phyloP scores from a whole-genome alignment of 257 asterid genomes.

The Nicotiana undulata region DNA sequence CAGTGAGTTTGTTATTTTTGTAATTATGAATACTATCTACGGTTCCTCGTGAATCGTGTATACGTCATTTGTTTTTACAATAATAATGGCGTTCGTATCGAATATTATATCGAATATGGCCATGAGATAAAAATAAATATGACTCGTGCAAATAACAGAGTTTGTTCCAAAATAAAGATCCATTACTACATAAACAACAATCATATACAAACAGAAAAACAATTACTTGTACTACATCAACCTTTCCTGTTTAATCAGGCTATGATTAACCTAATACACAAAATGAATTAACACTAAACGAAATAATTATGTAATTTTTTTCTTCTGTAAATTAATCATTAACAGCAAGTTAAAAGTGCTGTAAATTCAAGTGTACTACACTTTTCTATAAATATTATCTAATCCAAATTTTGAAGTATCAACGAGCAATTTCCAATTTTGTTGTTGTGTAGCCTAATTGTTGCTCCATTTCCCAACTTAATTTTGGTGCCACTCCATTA shows the following conservation, averaged over 20 bases:
- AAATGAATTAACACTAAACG: neutral
- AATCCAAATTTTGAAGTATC: constrained; percentile 12
- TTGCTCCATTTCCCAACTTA: constrained; percentile 94
- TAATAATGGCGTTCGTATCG: too few species aligned
- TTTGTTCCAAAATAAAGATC: neutral
- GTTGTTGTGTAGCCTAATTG: constrained; percentile 55
- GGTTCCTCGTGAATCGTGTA: neutral
- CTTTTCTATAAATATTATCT: neutral
- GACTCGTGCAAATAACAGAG: neutral
- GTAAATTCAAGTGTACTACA: neutral
- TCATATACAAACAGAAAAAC: neutral
- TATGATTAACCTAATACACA: neutral
- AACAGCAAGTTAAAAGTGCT: constrained; percentile 11
- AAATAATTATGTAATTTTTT: neutral
- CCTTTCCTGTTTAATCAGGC: neutral
- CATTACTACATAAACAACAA: neutral
- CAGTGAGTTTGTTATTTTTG: too few species aligned
- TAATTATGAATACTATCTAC: neutral
- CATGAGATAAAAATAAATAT: too few species aligned
- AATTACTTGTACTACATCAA: constrained; percentile 1
- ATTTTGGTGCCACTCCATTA: constrained; percentile 43
- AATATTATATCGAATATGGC: too few species aligned
- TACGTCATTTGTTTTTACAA: too few species aligned
- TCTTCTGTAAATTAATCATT: neutral
- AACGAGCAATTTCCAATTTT: constrained; percentile 75